phyloP scores from a whole-genome alignment of 306 rosid genomes.

The Potentilla sterilis region DNA sequence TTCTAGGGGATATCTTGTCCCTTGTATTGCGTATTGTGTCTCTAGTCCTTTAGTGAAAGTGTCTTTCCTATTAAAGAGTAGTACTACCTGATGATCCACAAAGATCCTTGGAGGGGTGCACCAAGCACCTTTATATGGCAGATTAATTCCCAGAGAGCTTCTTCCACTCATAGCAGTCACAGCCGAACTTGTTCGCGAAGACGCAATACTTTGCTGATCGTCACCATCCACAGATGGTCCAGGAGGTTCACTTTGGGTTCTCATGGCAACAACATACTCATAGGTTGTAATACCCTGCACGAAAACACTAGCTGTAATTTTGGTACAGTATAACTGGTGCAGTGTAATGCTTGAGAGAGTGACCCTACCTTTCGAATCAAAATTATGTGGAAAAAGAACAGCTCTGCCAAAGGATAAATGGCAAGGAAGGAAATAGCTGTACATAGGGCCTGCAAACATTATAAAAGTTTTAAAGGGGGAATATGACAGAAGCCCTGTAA shows the following conservation, averaged over 20 bases:
- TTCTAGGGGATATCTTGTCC: neutral
- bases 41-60: neutral
- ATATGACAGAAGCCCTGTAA: neutral
- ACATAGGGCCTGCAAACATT: slow-evolving; percentile 63
- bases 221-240: slow-evolving; percentile 79
- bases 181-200: slow-evolving; percentile 78
- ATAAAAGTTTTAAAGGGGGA: neutral
- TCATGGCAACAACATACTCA: slow-evolving; percentile 84
- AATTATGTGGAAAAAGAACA: slow-evolving; percentile 81
- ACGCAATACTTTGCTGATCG: slow-evolving; percentile 72
- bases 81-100: slow-evolving; percentile 77
- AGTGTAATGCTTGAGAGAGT: neutral
- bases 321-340: neutral
- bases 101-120: slow-evolving; percentile 88
- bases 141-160: slow-evolving; percentile 75
- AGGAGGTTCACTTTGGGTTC: slow-evolving; percentile 72
- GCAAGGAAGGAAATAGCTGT: slow-evolving; percentile 69
- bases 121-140: slow-evolving; percentile 81
- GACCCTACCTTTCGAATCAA: slow-evolving; percentile 64
- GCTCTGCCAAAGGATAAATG: slow-evolving; percentile 72
- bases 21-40: neutral
- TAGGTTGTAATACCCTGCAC: slow-evolving; percentile 81
- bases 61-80: neutral
- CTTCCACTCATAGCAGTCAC: slow-evolving; percentile 80
- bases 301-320: neutral